phyloP scores from a whole-genome alignment of 768 basidiomycete genomes.

The Boletellus ananas region DNA sequence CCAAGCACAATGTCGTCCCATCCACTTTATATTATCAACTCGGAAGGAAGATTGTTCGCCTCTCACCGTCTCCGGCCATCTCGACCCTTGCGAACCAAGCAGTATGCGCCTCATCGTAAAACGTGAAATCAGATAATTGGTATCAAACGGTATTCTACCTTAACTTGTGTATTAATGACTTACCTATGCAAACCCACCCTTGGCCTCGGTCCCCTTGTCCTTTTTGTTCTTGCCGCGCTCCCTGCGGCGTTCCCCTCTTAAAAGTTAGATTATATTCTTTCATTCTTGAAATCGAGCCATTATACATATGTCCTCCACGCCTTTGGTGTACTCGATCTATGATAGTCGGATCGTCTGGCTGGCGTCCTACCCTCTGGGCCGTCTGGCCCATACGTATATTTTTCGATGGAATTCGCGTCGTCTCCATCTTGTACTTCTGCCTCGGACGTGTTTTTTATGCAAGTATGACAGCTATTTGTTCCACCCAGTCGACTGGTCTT shows the following conservation, averaged over 20 bases:
- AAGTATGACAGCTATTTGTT: background rate
- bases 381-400: background rate
- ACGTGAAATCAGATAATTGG: conserved; percentile 16
- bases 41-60: background rate
- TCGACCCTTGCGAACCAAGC: background rate
- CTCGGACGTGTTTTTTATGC: conserved; percentile 6
- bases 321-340: background rate
- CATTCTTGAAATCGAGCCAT: conserved; percentile 8
- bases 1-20: too few relatives aligned
- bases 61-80: background rate
- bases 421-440: background rate
- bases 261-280: conserved; percentile 1
- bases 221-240: conserved; percentile 3
- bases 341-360: background rate
- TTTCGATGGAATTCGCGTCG: background rate
- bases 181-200: conserved; percentile 19
- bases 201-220: background rate
- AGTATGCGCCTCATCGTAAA: conserved; percentile 5
- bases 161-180: conserved; percentile 26
- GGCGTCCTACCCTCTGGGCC: background rate
- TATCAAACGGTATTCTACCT: conserved; percentile 20
- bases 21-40: background rate
- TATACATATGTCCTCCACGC: background rate
- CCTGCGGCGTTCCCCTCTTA: background rate
- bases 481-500: too few relatives aligned